A percentile compares a stretch with the other conserved stretches of the same genome.
Conservation (phyloP, 768 basidiomycete genomes). For the Amanita rubescens region DNA sequence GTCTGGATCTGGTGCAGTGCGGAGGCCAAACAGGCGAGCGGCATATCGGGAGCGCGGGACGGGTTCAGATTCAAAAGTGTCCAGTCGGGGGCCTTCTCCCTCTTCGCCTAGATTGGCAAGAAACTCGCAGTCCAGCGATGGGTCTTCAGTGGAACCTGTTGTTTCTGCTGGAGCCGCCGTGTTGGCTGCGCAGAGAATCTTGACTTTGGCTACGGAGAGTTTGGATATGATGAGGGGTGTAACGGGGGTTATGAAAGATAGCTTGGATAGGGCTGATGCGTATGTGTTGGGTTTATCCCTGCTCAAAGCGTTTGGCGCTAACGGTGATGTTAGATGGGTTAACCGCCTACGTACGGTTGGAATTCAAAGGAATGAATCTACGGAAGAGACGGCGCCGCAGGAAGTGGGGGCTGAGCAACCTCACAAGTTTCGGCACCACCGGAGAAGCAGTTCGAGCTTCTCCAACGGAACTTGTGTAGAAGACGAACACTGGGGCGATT, state of each 20-base stretch:
- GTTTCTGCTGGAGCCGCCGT: slow-evolving; percentile 49
- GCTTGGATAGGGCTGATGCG: slow-evolving; percentile 82
- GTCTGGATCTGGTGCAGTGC: slow-evolving; percentile 23
- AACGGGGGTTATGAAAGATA: slow-evolving; percentile 82
- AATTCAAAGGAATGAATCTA: slow-evolving; percentile 44
- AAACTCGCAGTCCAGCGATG: slow-evolving; percentile 7
- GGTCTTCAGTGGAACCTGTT: slow-evolving; percentile 9
- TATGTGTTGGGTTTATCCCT: slow-evolving; percentile 29
- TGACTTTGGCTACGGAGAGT: slow-evolving; percentile 85
- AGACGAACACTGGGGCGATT: slow-evolving; percentile 15
- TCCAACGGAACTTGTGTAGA: slow-evolving; percentile 9
- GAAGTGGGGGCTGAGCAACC: slow-evolving; percentile 2
- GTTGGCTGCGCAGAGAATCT: slow-evolving; percentile 70
- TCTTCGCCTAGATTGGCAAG: slow-evolving; percentile 10
- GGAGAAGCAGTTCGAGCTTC: slow-evolving; percentile 12
- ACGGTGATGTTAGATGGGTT: slow-evolving; percentile 55
- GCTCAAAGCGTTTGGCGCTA: neutral
- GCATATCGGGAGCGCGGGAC: slow-evolving; percentile 34
- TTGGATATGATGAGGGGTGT: slow-evolving; percentile 89
- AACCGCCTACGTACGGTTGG: slow-evolving; percentile 74
- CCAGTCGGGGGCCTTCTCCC: slow-evolving; percentile 22
- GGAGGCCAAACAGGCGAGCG: slow-evolving; percentile 25
- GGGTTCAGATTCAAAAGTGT: slow-evolving; percentile 19
- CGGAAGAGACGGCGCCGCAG: slow-evolving; percentile 16
- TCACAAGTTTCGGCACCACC: slow-evolving; percentile 12